phyloP scores from a whole-genome alignment of 805 yeast genomes.

The Suhomyces prunicola region DNA sequence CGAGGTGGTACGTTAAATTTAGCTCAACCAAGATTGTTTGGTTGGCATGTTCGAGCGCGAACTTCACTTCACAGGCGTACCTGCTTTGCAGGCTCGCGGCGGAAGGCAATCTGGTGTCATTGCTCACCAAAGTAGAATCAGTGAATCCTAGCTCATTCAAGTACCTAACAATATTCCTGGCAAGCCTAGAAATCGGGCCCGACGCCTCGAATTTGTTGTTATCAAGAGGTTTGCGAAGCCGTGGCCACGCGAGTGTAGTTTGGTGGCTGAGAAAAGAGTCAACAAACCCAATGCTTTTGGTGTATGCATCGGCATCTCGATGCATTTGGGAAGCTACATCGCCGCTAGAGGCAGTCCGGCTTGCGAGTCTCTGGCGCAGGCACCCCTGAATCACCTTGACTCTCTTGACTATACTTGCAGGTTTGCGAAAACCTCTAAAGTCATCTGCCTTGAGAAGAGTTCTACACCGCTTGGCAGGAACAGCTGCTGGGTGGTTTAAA shows the following conservation, averaged over 20 bases:
- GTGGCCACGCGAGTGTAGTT: not conserved
- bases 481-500: not conserved
- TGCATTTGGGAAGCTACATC: not conserved
- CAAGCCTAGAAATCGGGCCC: conserved; percentile 3
- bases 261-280: not conserved
- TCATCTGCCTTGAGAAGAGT: not conserved
- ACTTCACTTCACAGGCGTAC: conserved; percentile 12
- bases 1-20: not conserved
- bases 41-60: conserved; percentile 2
- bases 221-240: not conserved
- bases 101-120: not conserved
- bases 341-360: not conserved
- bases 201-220: not conserved
- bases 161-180: conserved; percentile 7
- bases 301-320: not conserved
- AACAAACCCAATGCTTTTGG: not conserved
- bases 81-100: not conserved
- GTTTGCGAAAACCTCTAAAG: not conserved
- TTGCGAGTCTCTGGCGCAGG: not conserved
- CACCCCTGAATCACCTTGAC: conserved; percentile 1
- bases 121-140: not conserved
- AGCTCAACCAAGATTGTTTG: conserved; percentile 8
- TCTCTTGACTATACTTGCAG: not conserved
- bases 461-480: not conserved
- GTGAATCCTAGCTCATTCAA: conserved; percentile 12